Base-by-base conservation (phyloP, 768 basidiomycete genomes). In the Boletus subparvulus region DNA sequence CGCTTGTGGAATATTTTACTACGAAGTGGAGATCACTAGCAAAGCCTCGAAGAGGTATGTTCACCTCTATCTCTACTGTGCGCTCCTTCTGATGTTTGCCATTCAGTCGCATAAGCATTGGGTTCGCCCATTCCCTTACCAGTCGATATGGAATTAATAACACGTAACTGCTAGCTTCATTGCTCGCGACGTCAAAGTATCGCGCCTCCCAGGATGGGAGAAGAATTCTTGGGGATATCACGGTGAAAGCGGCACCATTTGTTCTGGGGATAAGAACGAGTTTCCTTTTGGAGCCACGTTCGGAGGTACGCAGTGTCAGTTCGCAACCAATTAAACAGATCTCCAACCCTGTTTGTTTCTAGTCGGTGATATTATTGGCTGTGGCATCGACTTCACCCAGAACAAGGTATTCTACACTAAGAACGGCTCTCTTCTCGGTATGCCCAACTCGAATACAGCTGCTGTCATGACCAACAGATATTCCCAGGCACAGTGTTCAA, bases 1-100 rank as follows among this genome's bases (percentile, higher is more conserved):
- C 1, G 86, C 88, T 12, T 90, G 90, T 63, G 97, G 95, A 24
- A 85, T 98, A 52, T 96, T 92, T 68, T 99, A 98, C 71, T 99
- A 88, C 68, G 96, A 99, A 75, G 85, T 94, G 6, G 84, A 90
- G 64, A 84, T 98, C 45, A 69, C 88, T 7, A 85, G 88, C 68
- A 90, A 90, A 32, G 84, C 88, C 68, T 77, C 82, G 42, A 90
- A 88, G 70, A 93, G 91, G 93, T 88, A 63, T 68, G 83, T 73
- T 24, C 30, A 13, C 28, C 26, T 39, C 36, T 26, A 9, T 41
- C 17, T 46, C 57, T 13, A 45, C 39, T 46, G 26, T 35, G 7
- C 6, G n/a, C 57, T 44, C 54, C 61, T 58, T 59, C 58, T 69
- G 32, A 68, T 57, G 26, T 46, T 45, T 8, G 52, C 46, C 9